These are phyloP conservation scores for Lagenaria siceraria DNA, from an alignment of 306 rosid genomes.

Conservation along the genomic window DNA sequence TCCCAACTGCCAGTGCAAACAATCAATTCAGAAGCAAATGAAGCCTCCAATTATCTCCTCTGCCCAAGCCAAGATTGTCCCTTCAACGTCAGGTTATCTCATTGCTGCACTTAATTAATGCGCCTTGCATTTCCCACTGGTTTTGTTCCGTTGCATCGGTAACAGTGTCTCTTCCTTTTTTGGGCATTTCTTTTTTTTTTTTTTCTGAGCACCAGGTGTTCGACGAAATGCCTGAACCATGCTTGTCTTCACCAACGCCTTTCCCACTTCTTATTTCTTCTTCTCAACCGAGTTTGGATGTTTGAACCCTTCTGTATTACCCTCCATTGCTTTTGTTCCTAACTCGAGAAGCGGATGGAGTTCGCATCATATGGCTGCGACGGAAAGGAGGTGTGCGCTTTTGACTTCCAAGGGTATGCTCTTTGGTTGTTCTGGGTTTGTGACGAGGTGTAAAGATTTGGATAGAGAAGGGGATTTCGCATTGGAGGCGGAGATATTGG, in stretches of 20 bases:
- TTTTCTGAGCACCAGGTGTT: slow-evolving; percentile 22
- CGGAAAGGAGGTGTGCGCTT: slow-evolving; percentile 5
- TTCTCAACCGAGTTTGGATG: slow-evolving; percentile 7
- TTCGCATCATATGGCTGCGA: slow-evolving; percentile 2
- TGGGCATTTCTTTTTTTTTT: not conserved
- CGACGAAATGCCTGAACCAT: slow-evolving; percentile 93
- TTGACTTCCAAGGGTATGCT: slow-evolving; percentile 19
- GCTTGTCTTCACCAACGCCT: slow-evolving; percentile 27
- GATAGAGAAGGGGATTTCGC: slow-evolving; percentile 35
- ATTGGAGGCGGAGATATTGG: slow-evolving; percentile 62
- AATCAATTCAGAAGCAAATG: too few species aligned
- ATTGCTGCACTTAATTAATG: not conserved
- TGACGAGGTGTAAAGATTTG: slow-evolving; percentile 38
- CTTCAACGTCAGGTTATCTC: not conserved
- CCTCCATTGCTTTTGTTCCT: slow-evolving; percentile 7
- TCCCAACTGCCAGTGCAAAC: not conserved
- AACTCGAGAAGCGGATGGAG: slow-evolving; percentile 5
- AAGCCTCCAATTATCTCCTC: not conserved
- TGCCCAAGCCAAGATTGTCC: not conserved
- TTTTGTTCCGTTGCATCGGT: not conserved
- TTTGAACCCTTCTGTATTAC: slow-evolving; percentile 3
- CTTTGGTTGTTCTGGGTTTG: slow-evolving; percentile 27
- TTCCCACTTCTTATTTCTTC: not conserved
- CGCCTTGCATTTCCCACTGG: not conserved
- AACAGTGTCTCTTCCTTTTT: not conserved